Conservation (phyloP, 2,329 filamentous ascomycete species). For the Microcyclospora tardicrescens region DNA sequence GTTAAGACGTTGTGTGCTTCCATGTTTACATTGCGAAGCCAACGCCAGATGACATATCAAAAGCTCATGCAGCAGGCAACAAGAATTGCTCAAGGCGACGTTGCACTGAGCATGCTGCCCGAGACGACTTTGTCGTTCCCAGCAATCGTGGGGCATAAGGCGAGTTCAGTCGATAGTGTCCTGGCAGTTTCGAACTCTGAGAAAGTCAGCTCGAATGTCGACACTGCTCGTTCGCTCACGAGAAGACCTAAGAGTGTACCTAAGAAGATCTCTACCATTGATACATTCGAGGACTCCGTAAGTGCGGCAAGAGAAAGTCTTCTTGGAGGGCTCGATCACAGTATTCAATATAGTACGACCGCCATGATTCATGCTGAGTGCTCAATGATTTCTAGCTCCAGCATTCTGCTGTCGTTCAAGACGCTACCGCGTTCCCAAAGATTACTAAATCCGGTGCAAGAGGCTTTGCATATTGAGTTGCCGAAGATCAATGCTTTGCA, state of each 20-base stretch:
- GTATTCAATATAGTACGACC: conserved; percentile 6
- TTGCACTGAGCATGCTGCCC: conserved; percentile 38
- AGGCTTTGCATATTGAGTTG: conserved; percentile 43
- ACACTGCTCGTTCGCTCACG: no score
- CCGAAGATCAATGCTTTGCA: conserved; percentile 56
- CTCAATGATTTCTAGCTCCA: conserved; percentile 50
- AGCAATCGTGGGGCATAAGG: conserved; percentile 34
- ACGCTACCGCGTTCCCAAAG: conserved; percentile 30
- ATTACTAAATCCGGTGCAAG: conserved; percentile 36
- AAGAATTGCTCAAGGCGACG: conserved; percentile 46
- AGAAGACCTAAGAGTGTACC: not conserved
- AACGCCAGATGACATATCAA: not conserved
- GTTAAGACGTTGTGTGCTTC: not conserved
- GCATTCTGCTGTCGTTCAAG: conserved; percentile 53
- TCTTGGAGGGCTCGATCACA: not conserved
- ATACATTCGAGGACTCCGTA: conserved; percentile 7
- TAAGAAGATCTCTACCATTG: conserved; percentile 1
- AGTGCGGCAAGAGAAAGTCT: conserved; percentile 10
- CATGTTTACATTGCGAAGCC: not conserved
- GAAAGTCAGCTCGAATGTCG: not conserved
- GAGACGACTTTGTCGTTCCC: conserved; percentile 88
- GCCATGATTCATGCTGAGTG: conserved; percentile 36
- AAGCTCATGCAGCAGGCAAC: conserved; percentile 3
- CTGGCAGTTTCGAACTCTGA: no score
- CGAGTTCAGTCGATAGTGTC: no score